A percentile compares a stretch with the other conserved stretches of the same genome.
Evolutionary conservation across 2,329 filamentous ascomycete genomes (phyloP).

Genomic region (Pseudogymnoascus sp.): DNA sequence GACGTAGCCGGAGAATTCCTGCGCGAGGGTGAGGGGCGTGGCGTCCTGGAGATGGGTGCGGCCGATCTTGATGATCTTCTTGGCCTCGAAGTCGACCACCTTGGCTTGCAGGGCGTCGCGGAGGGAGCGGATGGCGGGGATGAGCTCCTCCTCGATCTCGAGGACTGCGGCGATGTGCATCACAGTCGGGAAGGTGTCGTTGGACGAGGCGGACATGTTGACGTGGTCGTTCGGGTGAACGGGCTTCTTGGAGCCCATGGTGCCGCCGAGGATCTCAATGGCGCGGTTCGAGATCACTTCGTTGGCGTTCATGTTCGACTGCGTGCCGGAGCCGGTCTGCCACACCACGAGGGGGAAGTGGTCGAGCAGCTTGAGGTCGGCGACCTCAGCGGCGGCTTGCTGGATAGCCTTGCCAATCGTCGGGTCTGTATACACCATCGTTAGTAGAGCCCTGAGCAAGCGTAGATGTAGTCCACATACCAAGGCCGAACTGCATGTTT

Average conservation of each 20-base stretch:
- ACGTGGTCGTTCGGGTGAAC: conserved; percentile 99
- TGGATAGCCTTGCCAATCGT: conserved; percentile 89
- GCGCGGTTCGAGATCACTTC: conserved; percentile 99
- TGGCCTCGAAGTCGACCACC: conserved; percentile 73
- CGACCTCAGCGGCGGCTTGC: conserved; percentile 88
- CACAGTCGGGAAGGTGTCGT: conserved; percentile 98
- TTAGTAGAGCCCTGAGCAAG: conserved; percentile 11
- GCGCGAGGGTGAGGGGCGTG: conserved; percentile 86
- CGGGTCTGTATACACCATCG: conserved; percentile 49
- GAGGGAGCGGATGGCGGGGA: conserved; percentile 75
- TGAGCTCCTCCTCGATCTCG: conserved; percentile 76
- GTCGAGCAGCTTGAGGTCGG: conserved; percentile 84
- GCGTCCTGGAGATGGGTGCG: conserved; percentile 96
- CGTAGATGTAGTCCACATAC: conserved; percentile 34
- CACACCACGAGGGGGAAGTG: conserved; percentile 98
- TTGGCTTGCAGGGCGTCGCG: conserved; percentile 80
- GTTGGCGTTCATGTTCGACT: conserved; percentile 99
- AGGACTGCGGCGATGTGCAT: conserved; percentile 99
- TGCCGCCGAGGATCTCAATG: conserved; percentile 91
- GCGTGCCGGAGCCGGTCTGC: conserved; percentile 97
- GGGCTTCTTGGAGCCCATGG: conserved; percentile 93
- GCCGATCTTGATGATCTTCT: conserved; percentile 97
- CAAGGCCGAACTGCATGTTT: conserved; percentile 91
- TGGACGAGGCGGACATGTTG: conserved; percentile 97
- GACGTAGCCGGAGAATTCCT: conserved; percentile 97